These are phyloP conservation scores for Lobosporangium transversale DNA, from an alignment of 192 early-diverging fungal genomes.

Conservation along the genomic window DNA sequence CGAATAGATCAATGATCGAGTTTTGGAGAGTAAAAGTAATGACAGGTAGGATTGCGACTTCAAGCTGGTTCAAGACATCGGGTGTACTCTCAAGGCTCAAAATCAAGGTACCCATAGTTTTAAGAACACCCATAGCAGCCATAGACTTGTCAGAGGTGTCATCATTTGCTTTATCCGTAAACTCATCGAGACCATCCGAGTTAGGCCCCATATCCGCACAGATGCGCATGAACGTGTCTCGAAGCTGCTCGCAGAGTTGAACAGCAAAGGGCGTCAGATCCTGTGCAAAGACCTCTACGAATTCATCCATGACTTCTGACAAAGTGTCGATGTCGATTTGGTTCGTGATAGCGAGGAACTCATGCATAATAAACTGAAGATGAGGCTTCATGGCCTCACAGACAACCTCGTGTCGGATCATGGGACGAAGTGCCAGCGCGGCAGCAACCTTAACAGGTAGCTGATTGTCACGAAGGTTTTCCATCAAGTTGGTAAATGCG, in stretches of 20 bases:
- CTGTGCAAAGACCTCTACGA: conserved; percentile 92
- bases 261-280: conserved; percentile 93
- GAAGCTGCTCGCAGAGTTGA: conserved; percentile 86
- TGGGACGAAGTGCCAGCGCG: conserved; percentile 80
- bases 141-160: conserved; percentile 85
- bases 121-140: conserved; percentile 90
- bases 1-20: conserved; percentile 81
- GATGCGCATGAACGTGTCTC: conserved; percentile 88
- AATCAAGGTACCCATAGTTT: conserved; percentile 90
- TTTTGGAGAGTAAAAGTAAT: conserved; percentile 84
- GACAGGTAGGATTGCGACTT: conserved; percentile 81
- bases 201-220: conserved; percentile 61
- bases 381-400: conserved; percentile 80
- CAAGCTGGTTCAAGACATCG: conserved; percentile 82
- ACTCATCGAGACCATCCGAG: conserved; percentile 53
- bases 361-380: conserved; percentile 89
- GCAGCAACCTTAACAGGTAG: conserved; percentile 91
- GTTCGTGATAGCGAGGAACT: conserved; percentile 87
- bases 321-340: conserved; percentile 94
- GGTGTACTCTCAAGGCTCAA: conserved; percentile 85
- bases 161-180: conserved; percentile 65
- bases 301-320: conserved; percentile 85
- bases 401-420: conserved; percentile 79
- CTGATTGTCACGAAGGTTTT: conserved; percentile 78
- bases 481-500: conserved; percentile 62